A percentile compares a stretch with the other conserved stretches of the same genome.
These are phyloP conservation scores for Lolium multiflorum DNA, from an alignment of 176 grass and related monocot genomes.

Conservation along the genomic window DNA sequence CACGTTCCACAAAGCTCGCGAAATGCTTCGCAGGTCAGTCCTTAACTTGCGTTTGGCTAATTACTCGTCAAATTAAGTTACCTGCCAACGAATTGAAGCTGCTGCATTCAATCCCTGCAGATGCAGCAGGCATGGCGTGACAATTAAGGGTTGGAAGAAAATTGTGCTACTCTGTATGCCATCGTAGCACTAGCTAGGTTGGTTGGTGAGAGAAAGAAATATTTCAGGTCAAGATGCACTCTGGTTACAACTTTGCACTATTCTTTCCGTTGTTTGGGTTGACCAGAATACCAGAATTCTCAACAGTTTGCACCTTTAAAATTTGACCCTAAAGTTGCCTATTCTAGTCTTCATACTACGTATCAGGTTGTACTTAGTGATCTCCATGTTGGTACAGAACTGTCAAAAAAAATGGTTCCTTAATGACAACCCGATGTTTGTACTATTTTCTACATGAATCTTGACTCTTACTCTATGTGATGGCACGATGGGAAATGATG, in stretches of 20 bases:
- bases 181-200: neutral
- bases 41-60: neutral
- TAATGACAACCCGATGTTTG: neutral
- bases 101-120: slow-evolving; percentile 18
- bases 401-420: neutral
- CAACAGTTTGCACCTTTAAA: neutral
- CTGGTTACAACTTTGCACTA: neutral
- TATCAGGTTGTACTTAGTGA: neutral
- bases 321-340: neutral
- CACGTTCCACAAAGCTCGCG: neutral
- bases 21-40: neutral
- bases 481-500: neutral
- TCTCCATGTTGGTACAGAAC: neutral
- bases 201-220: neutral
- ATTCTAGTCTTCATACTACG: neutral
- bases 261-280: neutral
- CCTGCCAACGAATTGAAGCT: slow-evolving; percentile 16
- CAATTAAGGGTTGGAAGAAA: slow-evolving; percentile 18
- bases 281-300: neutral
- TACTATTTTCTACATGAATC: neutral
- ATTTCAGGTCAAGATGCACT: neutral
- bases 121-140: neutral
- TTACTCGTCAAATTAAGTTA: slow-evolving; percentile 31
- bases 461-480: slow-evolving; percentile 16
- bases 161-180: neutral